Evolutionary conservation across 352 stramenopile species (phyloP), one percentile per base, ranked within the genome.

Genomic region (Phytophthora pinifolia): DNA sequence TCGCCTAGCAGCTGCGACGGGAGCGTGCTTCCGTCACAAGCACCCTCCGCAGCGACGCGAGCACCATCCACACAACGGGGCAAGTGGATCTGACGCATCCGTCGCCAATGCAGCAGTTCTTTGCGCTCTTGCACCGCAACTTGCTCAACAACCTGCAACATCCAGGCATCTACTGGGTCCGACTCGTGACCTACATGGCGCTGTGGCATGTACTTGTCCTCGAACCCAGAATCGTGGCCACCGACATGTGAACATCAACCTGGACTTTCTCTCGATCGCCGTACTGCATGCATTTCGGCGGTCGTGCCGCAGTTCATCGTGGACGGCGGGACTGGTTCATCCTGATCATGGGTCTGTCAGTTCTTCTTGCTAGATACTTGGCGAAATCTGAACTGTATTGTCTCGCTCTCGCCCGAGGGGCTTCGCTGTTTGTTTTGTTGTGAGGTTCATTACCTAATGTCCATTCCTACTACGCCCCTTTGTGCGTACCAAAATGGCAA

Each of bases 241-340:
- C 50, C 0, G 60, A 74, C 38, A 66, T 78, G 15, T 71, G 81
- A n/a, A 64, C 33, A 85, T 86, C 14, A 96, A 96, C 52, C 74
- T 96, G 17, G 81, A 92, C 36, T 96, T 94, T 59, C 93, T 96
- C 71, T 89, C 70, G 9, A 78, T 96, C 30, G 86, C 88, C 0
- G 79, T 79, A 3, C 44, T 97, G 25, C 88, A 88, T 6, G 83
- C 27, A 91, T 93, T 29, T 83, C 81, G 8, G 60, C 92, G 35
- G 79, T 67, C 2, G 83, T 79, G n/a, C n/a, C n/a, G n/a, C n/a
- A n/a, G n/a, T n/a, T n/a, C n/a, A n/a, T n/a, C n/a, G n/a, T n/a
- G n/a, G n/a, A n/a, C n/a, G n/a, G n/a, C n/a, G n/a, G n/a, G n/a
- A n/a, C n/a, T n/a, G n/a, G n/a, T n/a, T n/a, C n/a, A n/a, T n/a